Percentiles rank a stretch among this genome's conserved stretches.
Conservation (phyloP, 306 rosid species). For the Quercus wislizeni region DNA sequence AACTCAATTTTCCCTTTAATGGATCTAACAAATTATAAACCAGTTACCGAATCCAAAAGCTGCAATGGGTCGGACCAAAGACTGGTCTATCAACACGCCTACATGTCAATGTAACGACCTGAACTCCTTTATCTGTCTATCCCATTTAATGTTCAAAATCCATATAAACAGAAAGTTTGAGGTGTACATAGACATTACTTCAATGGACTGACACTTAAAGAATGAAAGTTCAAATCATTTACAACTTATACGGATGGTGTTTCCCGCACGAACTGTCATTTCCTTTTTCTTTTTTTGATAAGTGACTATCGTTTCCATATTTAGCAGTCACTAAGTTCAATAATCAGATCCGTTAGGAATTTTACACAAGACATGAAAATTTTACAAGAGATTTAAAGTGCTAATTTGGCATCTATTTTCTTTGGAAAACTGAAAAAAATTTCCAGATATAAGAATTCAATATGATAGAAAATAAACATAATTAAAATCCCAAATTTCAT, state of each 20-base stretch:
- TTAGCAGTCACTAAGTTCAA: slow-evolving; percentile 15
- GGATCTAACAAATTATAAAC: slow-evolving; percentile 1
- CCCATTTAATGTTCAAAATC: background rate
- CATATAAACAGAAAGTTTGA: background rate
- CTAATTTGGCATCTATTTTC: background rate
- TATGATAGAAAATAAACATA: slow-evolving; percentile 19
- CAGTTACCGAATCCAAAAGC: background rate
- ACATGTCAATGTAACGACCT: background rate
- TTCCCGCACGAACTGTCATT: background rate
- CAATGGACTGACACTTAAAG: background rate
- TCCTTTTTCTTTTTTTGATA: background rate
- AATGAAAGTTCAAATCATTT: background rate
- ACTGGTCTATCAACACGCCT: background rate
- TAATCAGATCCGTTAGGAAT: slow-evolving; percentile 5
- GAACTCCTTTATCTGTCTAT: slow-evolving; percentile 3
- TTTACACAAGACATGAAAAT: background rate
- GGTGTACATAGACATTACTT: background rate
- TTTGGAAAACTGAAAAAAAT: background rate
- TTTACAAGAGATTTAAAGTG: background rate
- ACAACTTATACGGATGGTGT: background rate
- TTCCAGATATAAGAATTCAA: background rate
- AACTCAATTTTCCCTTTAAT: background rate
- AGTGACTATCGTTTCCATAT: background rate
- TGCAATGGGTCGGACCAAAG: background rate
- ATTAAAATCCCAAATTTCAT: slow-evolving; percentile 2